Percentiles rank a stretch among this genome's conserved stretches.
Evolutionary conservation across 768 basidiomycete species (phyloP).

Genomic region (Mycena polygramma): DNA sequence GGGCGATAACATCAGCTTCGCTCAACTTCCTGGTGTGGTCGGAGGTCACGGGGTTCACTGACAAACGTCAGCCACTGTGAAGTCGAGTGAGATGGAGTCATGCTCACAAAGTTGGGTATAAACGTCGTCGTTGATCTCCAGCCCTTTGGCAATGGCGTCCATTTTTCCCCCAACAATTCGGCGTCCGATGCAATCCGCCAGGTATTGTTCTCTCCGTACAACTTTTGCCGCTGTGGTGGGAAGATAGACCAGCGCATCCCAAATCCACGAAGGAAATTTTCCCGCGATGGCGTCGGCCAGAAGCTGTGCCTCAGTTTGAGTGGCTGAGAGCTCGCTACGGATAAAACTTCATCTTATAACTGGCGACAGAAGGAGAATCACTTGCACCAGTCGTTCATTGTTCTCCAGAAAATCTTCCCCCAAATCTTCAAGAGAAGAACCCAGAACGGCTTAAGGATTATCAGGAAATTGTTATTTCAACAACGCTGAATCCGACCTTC

Average conservation of each 20-base stretch:
- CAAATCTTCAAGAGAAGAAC: not conserved
- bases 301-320: not conserved
- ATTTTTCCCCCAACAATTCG: not conserved
- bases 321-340: not conserved
- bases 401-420: not conserved
- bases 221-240: not conserved
- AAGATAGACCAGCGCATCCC: not conserved
- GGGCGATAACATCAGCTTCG: not conserved
- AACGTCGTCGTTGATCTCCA: not conserved
- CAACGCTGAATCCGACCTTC: conserved; percentile 7
- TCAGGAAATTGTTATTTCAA: not conserved
- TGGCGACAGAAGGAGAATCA: no score
- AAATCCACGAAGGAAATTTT: not conserved
- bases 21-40: not conserved
- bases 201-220: not conserved
- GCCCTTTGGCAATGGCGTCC: not conserved
- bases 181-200: not conserved
- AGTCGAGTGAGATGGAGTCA: not conserved
- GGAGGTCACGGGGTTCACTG: not conserved
- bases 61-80: not conserved
- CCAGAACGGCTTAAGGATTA: not conserved
- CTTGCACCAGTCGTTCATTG: no score
- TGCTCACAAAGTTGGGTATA: not conserved
- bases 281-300: not conserved
- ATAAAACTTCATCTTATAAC: no score